Evolutionary conservation across 768 basidiomycete genomes (phyloP), one percentile per base, ranked within the genome.

Genomic region (Boletus barrowsii): DNA sequence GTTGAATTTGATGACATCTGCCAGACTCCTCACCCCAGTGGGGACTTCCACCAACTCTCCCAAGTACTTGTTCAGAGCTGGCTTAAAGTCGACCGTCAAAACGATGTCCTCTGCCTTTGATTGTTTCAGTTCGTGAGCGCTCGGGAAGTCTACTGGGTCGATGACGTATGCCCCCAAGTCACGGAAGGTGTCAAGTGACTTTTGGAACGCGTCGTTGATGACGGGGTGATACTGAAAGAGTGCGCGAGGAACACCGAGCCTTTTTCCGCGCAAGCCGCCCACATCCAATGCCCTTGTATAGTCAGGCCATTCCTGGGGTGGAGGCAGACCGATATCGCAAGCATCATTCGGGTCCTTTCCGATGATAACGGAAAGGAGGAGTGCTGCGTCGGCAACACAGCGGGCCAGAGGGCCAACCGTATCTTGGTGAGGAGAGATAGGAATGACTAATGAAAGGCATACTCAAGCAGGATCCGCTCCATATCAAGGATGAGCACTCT

Each of bases 111-210:
- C 83, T 52, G 82, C 81, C n/a, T 75, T 75, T 0, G 77, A 79
- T 3, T 52, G 55, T 24, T 73, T 57, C 29, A 83, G 71, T 49
- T 81, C 81, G 0, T 76, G 69, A 1, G 77, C 79, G 42, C 79
- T 79, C 0, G 84, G 81, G 20, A 87, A 69, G 57, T 86, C 82
- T 1, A 83, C 82, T 0, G 84, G 83, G 61, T 88, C 86, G 4
- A 86, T 72, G 18, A 87, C 68, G 10, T 64, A 69, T 15, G 78
- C 78, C 11, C 78, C 80, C 9, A 78, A 66, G 3, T 54, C 47
- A 33, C 69, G 66, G 39, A 81, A 67, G 9, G 67, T 63, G 37
- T 69, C 70, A 22, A 81, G 56, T 4, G 76, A 71, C 15, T 62
- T 68, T 14, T 76, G 65, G 61, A 80, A 80, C 8, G 70, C 63